These are phyloP conservation scores for Hymenoscyphus fructigenus DNA, from an alignment of 2,329 filamentous ascomycete species.

Conservation along the genomic window DNA sequence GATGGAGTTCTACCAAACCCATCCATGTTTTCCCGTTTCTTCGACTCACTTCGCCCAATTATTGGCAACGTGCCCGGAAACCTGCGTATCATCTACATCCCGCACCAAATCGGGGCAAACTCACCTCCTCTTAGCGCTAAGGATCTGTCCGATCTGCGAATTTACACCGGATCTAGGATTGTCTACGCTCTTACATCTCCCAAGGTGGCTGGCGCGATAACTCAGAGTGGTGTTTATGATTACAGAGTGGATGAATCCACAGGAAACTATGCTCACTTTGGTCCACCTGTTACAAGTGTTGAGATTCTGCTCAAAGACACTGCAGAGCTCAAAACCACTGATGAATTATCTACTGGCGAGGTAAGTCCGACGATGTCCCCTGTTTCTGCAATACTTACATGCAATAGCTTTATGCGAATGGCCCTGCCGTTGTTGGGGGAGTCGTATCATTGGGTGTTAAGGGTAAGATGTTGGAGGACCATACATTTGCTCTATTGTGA, in stretches of 20 bases:
- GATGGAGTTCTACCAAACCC: conserved; percentile 72
- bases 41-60: conserved; percentile 56
- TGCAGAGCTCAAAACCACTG: conserved; percentile 58
- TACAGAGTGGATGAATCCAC: conserved; percentile 60
- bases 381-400: conserved; percentile 16
- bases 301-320: conserved; percentile 74
- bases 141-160: conserved; percentile 75
- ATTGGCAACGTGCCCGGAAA: conserved; percentile 66
- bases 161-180: conserved; percentile 76
- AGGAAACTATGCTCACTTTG: conserved; percentile 66
- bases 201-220: conserved; percentile 83
- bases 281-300: conserved; percentile 73
- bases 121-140: conserved; percentile 65
- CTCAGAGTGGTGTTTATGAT: conserved; percentile 85
- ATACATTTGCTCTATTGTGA: conserved; percentile 59
- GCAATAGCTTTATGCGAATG: conserved; percentile 65
- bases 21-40: conserved; percentile 60
- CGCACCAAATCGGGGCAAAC: conserved; percentile 66
- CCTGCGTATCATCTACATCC: conserved; percentile 77
- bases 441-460: conserved; percentile 63
- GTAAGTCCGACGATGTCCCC: conserved; percentile 44
- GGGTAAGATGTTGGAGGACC: conserved; percentile 68
- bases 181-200: conserved; percentile 82
- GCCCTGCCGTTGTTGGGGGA: conserved; percentile 70
- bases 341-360: conserved; percentile 61